Evolutionary conservation across 805 yeast species (phyloP), one percentile per base, ranked within the genome.

Genomic region (Kluyveromyces siamensis): DNA sequence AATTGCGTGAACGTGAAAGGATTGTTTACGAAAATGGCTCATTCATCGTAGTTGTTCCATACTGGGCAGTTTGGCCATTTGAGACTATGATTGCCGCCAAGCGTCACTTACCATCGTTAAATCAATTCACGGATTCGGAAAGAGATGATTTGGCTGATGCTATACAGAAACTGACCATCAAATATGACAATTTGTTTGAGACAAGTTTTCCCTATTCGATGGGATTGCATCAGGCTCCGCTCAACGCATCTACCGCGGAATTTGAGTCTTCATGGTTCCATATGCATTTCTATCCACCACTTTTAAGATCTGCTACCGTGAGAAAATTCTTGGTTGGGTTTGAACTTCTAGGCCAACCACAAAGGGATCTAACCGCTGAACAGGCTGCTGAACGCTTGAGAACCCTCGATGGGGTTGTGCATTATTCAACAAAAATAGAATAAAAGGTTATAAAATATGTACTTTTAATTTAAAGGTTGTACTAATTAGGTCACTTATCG

Each of bases 41-140:
- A 4, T 84, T 84, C 55, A 56, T 84, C 19, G 85, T 76, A 6
- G 79, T 84, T 10, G 88, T 84, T 17, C 90, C 90, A 48, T 84
- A 79, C 61, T 84, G 91, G 91, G 90, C 89, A 6, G 72, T 80
- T 36, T 84, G 90, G 90, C 91, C 91, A 14, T 84, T 83, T 61
- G 89, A 84, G 65, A 79, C 87, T 6, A 66, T 84, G 67, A 67
- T 84, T 35, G 65, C 83, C 6, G 61, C 87, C n/a, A 79, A 79
- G 57, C 63, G 68, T 13, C 81, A 80, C 50, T 66, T 80, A 46
- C 64, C 74, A 21, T 75, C 80, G 11, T 61, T 82, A 13, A 67
- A 65, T 39, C 74, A 75, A 27, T 74, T 82, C 54, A 66, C 65
- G 27, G 70, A 66, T 6, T 62, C 66, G 50, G 78, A 83, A 52